Evolutionary conservation across 176 grass and related monocot species (phyloP).

Genomic region (Dendrocalamus sinicus): DNA sequence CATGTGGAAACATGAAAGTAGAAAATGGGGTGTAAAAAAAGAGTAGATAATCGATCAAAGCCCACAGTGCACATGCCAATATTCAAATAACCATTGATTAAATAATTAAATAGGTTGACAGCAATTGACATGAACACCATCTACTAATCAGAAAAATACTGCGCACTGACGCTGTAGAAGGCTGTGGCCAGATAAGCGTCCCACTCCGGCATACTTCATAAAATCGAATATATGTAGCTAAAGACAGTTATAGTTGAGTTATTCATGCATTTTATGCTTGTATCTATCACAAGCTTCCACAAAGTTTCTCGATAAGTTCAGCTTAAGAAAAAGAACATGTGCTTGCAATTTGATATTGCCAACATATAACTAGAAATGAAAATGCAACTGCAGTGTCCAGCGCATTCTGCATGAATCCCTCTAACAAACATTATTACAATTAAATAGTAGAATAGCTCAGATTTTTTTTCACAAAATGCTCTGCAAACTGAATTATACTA

Average conservation of each 20-base stretch:
- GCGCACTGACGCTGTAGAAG: not conserved
- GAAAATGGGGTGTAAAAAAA: not conserved
- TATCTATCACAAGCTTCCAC: not conserved
- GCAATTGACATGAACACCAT: not conserved
- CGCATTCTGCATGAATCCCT: not conserved
- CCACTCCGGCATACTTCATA: not conserved
- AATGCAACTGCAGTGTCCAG: not conserved
- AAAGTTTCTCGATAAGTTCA: not conserved
- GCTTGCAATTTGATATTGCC: not conserved
- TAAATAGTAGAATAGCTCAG: not conserved
- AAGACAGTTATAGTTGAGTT: not conserved
- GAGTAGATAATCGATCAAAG: not conserved
- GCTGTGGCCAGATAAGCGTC: not conserved
- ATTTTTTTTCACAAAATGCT: not conserved
- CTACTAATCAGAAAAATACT: not conserved
- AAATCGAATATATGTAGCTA: conserved; percentile 3
- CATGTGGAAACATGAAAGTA: conserved; percentile 5
- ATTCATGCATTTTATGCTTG: not conserved
- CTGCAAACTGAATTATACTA: not conserved
- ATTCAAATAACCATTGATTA: not conserved
- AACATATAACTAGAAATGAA: conserved; percentile 13
- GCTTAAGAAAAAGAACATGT: not conserved
- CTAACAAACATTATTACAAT: not conserved
- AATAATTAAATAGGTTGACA: not conserved
- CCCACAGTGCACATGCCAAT: conserved; percentile 6